A percentile compares a stretch with the other conserved stretches of the same genome.
phyloP scores from a whole-genome alignment of 2,329 filamentous ascomycete species.

The Colletotrichum tropicale region DNA sequence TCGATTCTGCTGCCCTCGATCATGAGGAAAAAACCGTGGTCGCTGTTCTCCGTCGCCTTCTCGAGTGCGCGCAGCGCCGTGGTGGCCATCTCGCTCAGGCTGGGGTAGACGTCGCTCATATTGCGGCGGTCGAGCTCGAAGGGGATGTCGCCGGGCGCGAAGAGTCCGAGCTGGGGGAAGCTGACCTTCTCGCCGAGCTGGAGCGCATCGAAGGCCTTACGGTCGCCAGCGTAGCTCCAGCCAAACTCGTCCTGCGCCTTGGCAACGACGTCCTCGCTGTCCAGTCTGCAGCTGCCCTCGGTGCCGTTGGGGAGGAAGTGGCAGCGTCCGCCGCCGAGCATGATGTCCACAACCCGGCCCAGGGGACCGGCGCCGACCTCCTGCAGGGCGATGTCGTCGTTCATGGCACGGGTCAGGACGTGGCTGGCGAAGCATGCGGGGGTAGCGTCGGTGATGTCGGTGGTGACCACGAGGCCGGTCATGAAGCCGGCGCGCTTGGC shows the following conservation, averaged over 20 bases:
- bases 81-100: slow-evolving; percentile 87
- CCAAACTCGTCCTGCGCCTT: slow-evolving; percentile 77
- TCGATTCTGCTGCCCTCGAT: slow-evolving; percentile 97
- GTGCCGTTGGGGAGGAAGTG: slow-evolving; percentile 89
- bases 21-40: slow-evolving; percentile 98
- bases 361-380: slow-evolving; percentile 88
- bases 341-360: slow-evolving; percentile 86
- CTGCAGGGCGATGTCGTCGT: slow-evolving; percentile 91
- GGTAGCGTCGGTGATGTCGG: slow-evolving; percentile 92
- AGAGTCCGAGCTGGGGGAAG: slow-evolving; percentile 86
- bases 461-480: slow-evolving; percentile 94
- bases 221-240: slow-evolving; percentile 78
- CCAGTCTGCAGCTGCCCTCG: slow-evolving; percentile 79
- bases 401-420: slow-evolving; percentile 78
- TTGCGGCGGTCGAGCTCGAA: slow-evolving; percentile 90
- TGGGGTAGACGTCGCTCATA: slow-evolving; percentile 82
- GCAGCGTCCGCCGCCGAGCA: slow-evolving; percentile 91
- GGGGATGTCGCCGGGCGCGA: slow-evolving; percentile 82
- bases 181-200: slow-evolving; percentile 69
- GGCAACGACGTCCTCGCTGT: slow-evolving; percentile 76
- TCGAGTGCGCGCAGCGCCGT: slow-evolving; percentile 82
- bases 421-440: slow-evolving; percentile 95
- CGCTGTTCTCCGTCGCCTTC: slow-evolving; percentile 79
- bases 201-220: slow-evolving; percentile 77
- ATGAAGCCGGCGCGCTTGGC: slow-evolving; percentile 90